A percentile compares a stretch with the other conserved stretches of the same genome.
Conservation (phyloP, 1,284 basidiomycete species). For the Pascua sp. region DNA sequence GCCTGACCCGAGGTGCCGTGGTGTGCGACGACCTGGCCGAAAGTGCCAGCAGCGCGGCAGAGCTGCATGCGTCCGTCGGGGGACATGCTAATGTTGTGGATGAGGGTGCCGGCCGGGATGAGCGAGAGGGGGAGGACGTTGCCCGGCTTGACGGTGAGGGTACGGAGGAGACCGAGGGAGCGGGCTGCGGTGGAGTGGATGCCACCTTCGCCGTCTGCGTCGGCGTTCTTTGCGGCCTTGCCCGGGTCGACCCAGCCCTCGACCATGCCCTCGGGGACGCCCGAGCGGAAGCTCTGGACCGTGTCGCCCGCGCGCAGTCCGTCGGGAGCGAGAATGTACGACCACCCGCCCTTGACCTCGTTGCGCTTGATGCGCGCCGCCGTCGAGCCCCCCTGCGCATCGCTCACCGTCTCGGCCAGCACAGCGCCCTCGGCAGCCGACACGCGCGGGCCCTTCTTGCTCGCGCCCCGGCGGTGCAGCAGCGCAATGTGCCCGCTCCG, state of each 20-base stretch:
- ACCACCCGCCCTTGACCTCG: slow-evolving; percentile 51
- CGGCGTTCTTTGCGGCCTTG: slow-evolving; percentile 9
- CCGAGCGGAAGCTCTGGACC: slow-evolving; percentile 80
- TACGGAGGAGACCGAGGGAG: slow-evolving; percentile 80
- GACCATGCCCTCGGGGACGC: slow-evolving; percentile 71
- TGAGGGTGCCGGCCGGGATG: slow-evolving; percentile 85
- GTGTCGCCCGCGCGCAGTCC: slow-evolving; percentile 82
- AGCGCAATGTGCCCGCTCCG: slow-evolving; percentile 92
- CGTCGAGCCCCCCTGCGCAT: slow-evolving; percentile 11
- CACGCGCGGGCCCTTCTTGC: slow-evolving; percentile 22
- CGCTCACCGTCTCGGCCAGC: slow-evolving; percentile 27
- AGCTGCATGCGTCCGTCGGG: slow-evolving; percentile 76
- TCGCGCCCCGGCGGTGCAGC: slow-evolving; percentile 49
- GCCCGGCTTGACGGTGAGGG: slow-evolving; percentile 80
- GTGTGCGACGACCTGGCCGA: slow-evolving; percentile 74
- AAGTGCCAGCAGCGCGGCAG: slow-evolving; percentile 84
- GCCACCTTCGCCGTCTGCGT: slow-evolving; percentile 29
- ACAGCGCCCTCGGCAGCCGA: slow-evolving; percentile 25
- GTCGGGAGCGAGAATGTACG: slow-evolving; percentile 89
- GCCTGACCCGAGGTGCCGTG: slow-evolving; percentile 51
- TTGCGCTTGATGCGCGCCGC: slow-evolving; percentile 19
- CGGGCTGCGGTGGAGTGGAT: slow-evolving; percentile 43
- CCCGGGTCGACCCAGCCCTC: slow-evolving; percentile 58
- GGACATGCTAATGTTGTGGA: slow-evolving; percentile 79
- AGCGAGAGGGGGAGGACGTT: slow-evolving; percentile 89